Conservation (phyloP, 192 early-diverging fungal species). For the Chytriomyces hyalinus region DNA sequence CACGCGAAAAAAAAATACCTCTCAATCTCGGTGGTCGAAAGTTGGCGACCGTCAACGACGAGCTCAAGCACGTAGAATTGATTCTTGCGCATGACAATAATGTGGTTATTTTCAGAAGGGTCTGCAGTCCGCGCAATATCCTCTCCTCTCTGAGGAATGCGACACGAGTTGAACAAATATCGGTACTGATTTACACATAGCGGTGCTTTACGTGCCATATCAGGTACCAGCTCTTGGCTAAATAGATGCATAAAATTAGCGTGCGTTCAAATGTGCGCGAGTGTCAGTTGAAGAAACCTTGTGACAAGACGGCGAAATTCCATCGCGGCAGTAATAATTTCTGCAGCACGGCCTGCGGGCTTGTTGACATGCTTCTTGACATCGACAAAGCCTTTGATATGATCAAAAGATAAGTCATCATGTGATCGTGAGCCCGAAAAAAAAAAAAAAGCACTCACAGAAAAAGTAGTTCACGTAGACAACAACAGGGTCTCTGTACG, state of each 20-base stretch:
- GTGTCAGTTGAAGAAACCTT: constrained; percentile 19
- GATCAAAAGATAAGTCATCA: background rate
- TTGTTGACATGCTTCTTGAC: constrained; percentile 75
- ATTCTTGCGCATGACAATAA: constrained; percentile 87
- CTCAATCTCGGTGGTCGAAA: constrained; percentile 84
- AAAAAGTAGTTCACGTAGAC: constrained; percentile 98
- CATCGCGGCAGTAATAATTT: constrained; percentile 86
- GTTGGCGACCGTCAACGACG: constrained; percentile 73
- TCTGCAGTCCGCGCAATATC: constrained; percentile 79
- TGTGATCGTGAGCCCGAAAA: background rate
- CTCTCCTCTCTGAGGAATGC: constrained; percentile 82
- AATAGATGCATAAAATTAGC: background rate
- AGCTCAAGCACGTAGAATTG: constrained; percentile 83
- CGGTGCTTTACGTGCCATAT: constrained; percentile 76
- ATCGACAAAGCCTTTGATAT: constrained; percentile 71
- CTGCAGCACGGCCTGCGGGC: constrained; percentile 84
- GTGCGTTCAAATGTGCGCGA: background rate
- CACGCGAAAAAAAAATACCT: background rate
- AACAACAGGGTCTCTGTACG: constrained; percentile 91
- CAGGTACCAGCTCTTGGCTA: constrained; percentile 78
- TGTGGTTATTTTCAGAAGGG: constrained; percentile 76
- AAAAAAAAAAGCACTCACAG: constrained; percentile 24
- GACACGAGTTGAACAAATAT: constrained; percentile 84
- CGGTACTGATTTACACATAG: constrained; percentile 92
- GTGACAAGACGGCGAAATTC: constrained; percentile 84